Evolutionary conservation across 148 eudicot genomes (phyloP).

Genomic region (Limonium bicolor): DNA sequence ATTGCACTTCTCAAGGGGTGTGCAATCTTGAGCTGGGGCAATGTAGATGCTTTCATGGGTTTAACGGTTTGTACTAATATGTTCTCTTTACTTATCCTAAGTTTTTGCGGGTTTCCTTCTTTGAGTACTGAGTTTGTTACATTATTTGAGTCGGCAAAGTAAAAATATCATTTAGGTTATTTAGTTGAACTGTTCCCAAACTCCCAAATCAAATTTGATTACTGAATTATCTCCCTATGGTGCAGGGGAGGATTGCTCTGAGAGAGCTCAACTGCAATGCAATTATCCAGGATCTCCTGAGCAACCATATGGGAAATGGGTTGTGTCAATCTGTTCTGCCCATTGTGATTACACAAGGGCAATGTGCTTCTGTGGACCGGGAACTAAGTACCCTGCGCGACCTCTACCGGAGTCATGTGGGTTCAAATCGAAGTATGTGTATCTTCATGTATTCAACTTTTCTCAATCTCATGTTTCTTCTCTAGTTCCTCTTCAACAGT

Average conservation of each 20-base stretch:
- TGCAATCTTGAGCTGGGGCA: constrained; percentile 68
- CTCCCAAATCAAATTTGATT: too few relatives aligned
- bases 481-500: too few relatives aligned
- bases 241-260: constrained; percentile 66
- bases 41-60: constrained; percentile 89
- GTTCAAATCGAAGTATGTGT: constrained; percentile 50
- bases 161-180: too few relatives aligned
- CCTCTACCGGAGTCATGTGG: constrained; percentile 90
- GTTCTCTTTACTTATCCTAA: neutral
- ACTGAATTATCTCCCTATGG: constrained; percentile 5
- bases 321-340: constrained; percentile 74
- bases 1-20: constrained; percentile 71
- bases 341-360: constrained; percentile 83
- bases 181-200: too few relatives aligned
- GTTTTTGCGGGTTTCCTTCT: too few relatives aligned
- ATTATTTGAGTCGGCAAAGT: neutral
- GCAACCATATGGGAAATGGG: constrained; percentile 66
- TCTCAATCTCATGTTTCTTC: neutral
- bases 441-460: neutral
- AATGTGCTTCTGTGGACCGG: constrained; percentile 95
- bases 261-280: constrained; percentile 41
- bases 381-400: constrained; percentile 84
- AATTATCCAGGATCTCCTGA: constrained; percentile 52
- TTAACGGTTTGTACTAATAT: constrained; percentile 42
- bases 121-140: neutral